phyloP scores from a whole-genome alignment of 768 basidiomycete genomes.

The Holtermanniella nyarrowii region DNA sequence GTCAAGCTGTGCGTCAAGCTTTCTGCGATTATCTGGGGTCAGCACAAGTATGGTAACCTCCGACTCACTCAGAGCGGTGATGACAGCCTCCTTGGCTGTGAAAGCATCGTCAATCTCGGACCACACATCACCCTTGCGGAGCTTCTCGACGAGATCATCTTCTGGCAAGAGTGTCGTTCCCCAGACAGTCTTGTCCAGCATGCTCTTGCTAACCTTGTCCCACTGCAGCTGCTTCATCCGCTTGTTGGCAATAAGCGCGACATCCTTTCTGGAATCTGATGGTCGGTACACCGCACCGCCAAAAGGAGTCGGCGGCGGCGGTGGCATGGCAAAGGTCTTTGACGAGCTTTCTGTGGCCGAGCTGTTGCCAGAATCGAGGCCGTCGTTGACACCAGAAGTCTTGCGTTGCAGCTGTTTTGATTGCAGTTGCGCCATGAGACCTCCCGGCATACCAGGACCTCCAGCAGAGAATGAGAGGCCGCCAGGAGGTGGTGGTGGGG shows the following conservation, averaged over 20 bases:
- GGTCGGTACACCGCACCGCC: background rate
- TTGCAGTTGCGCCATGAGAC: background rate
- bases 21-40: constrained; percentile 43
- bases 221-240: constrained; percentile 98
- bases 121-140: constrained; percentile 81
- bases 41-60: background rate
- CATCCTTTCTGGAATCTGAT: constrained; percentile 57
- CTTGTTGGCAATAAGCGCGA: constrained; percentile 68
- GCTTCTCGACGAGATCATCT: constrained; percentile 66
- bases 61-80: constrained; percentile 67
- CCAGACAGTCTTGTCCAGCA: constrained; percentile 78
- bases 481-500: constrained; percentile 15
- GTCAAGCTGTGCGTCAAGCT: constrained; percentile 74
- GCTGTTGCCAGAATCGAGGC: constrained; percentile 29
- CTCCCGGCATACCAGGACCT: background rate
- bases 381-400: constrained; percentile 18
- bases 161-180: constrained; percentile 52
- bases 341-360: constrained; percentile 31
- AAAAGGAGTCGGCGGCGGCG: constrained; percentile 3
- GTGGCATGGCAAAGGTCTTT: constrained; percentile 4
- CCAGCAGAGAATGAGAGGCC: constrained; percentile 8
- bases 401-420: background rate
- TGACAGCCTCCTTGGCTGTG: constrained; percentile 87
- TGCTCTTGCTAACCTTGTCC: constrained; percentile 91
- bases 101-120: constrained; percentile 96